These are phyloP conservation scores for Populus euphratica DNA, from an alignment of 345 rosid genomes.

Conservation along the genomic window DNA sequence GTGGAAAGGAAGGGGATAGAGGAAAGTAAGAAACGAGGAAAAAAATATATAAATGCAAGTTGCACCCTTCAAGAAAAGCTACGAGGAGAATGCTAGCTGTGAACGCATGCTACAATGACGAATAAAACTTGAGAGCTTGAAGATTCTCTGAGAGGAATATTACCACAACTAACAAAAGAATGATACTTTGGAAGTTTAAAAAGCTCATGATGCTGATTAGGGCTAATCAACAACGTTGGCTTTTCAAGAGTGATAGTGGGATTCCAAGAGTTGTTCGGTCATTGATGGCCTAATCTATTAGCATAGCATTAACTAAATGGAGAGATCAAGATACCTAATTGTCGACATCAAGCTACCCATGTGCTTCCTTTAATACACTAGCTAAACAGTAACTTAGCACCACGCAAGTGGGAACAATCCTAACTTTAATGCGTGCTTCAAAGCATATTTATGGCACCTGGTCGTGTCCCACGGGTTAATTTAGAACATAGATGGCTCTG, in stretches of 20 bases:
- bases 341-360: conserved; percentile 19
- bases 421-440: conserved; percentile 16
- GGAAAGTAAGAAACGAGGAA: neutral
- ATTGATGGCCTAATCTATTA: conserved; percentile 28
- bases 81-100: too few relatives aligned
- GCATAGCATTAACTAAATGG: neutral
- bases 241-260: neutral
- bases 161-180: neutral
- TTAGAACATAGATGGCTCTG: rapidly evolving
- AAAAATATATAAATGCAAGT: neutral
- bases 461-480: rapidly evolving
- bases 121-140: neutral
- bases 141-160: conserved; percentile 14
- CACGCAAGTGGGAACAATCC: conserved; percentile 27
- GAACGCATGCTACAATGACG: neutral
- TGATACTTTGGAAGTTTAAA: neutral
- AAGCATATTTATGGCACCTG: too few relatives aligned
- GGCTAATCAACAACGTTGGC: conserved; percentile 1
- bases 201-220: conserved; percentile 1
- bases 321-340: neutral
- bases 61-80: neutral
- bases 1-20: neutral
- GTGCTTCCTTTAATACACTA: conserved; percentile 18
- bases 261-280: conserved; percentile 1
- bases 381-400: conserved; percentile 19